These are phyloP conservation scores for Podochytrium sp. DNA, from an alignment of 192 early-diverging fungal genomes.

Conservation along the genomic window DNA sequence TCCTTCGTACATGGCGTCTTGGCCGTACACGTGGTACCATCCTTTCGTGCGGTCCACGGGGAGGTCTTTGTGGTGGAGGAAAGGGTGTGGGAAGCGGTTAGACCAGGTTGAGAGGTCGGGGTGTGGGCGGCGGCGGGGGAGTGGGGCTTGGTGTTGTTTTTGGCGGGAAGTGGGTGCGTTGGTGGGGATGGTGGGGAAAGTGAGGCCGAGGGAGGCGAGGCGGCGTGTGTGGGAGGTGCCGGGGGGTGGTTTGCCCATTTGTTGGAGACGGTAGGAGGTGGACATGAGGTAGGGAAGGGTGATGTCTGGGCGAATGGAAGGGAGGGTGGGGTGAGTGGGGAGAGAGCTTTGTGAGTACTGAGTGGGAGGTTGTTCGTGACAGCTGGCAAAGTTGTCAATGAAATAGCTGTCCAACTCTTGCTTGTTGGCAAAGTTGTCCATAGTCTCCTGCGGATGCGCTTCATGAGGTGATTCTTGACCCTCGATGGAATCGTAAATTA, in stretches of 20 bases:
- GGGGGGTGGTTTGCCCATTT: background rate
- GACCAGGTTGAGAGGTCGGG: conserved; percentile 1
- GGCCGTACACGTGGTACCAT: background rate
- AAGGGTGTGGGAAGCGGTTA: conserved; percentile 20
- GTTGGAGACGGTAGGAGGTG: background rate
- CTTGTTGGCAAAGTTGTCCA: too few species aligned
- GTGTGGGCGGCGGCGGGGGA: background rate
- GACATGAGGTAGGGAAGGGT: conserved; percentile 8
- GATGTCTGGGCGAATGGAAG: background rate
- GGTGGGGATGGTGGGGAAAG: background rate
- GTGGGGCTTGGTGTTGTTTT: background rate
- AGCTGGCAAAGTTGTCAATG: too few species aligned
- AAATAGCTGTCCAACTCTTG: too few species aligned
- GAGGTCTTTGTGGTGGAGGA: conserved; percentile 5
- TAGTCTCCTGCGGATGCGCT: too few species aligned
- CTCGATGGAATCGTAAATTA: too few species aligned
- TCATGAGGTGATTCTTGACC: too few species aligned
- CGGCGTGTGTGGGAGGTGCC: conserved; percentile 15
- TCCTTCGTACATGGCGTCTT: background rate
- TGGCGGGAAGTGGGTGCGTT: background rate
- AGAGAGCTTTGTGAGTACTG: too few species aligned
- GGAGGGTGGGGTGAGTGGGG: too few species aligned
- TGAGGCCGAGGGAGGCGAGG: conserved; percentile 3
- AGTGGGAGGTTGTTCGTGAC: too few species aligned
- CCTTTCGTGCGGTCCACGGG: too few species aligned